Percentiles rank a stretch among this genome's conserved stretches.
These are phyloP conservation scores for Phytophthora pistaciae DNA, from an alignment of 352 stramenopile species.

Conservation along the genomic window DNA sequence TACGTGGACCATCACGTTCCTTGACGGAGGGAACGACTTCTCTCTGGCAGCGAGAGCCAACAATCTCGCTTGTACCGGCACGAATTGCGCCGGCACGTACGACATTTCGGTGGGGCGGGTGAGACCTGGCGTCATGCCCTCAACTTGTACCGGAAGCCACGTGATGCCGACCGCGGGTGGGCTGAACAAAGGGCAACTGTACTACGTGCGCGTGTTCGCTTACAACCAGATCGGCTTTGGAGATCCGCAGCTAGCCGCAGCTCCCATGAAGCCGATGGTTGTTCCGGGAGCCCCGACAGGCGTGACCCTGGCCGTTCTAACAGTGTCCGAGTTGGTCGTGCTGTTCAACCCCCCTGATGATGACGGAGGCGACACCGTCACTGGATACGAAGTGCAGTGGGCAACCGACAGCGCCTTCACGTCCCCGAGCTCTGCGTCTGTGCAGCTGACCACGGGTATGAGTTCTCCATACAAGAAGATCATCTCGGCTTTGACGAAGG, in stretches of 20 bases:
- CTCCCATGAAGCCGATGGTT: slow-evolving; percentile 82
- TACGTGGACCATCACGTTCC: slow-evolving; percentile 93
- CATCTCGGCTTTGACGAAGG: slow-evolving; percentile 71
- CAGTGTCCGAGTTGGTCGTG: slow-evolving; percentile 89
- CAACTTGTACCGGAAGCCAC: slow-evolving; percentile 80
- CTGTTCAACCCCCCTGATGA: slow-evolving; percentile 90
- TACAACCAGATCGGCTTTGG: slow-evolving; percentile 96
- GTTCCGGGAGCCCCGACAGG: slow-evolving; percentile 76
- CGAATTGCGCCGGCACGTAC: slow-evolving; percentile 41
- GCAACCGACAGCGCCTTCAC: slow-evolving; percentile 80
- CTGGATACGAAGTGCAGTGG: slow-evolving; percentile 94
- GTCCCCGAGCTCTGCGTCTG: slow-evolving; percentile 41
- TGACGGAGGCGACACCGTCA: slow-evolving; percentile 88
- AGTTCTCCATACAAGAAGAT: slow-evolving; percentile 64
- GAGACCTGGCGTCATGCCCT: slow-evolving; percentile 74
- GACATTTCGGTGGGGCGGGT: slow-evolving; percentile 66
- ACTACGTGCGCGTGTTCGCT: slow-evolving; percentile 95
- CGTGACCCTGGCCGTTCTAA: slow-evolving; percentile 72
- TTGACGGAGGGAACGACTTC: slow-evolving; percentile 89
- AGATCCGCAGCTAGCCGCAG: slow-evolving; percentile 54
- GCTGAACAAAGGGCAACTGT: slow-evolving; percentile 91
- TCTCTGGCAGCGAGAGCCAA: slow-evolving; percentile 45
- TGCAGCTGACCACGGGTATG: slow-evolving; percentile 64
- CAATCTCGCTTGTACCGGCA: slow-evolving; percentile 19
- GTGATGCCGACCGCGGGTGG: slow-evolving; percentile 74